Percentiles rank a stretch among this genome's conserved stretches.
Conservation (phyloP, 1,284 basidiomycete genomes). For the Rhodotorula glutinis region DNA sequence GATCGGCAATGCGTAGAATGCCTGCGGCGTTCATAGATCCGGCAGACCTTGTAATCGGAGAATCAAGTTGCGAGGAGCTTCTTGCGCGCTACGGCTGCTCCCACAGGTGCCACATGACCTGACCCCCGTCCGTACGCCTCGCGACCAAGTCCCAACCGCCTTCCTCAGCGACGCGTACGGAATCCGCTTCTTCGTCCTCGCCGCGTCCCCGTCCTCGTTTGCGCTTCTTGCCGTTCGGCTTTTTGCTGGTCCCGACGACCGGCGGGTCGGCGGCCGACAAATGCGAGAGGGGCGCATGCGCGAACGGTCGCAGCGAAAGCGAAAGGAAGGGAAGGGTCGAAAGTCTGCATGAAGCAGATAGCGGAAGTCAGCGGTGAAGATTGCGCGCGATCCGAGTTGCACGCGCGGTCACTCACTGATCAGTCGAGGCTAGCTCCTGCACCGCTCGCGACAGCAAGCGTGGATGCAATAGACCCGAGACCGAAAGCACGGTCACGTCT, state of each 20-base stretch:
- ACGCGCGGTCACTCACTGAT: too few species aligned
- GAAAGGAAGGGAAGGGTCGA: constrained; percentile 10
- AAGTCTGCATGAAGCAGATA: background rate
- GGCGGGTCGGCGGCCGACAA: constrained; percentile 5
- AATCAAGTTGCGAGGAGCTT: background rate
- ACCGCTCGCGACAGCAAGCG: background rate
- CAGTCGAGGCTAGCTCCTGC: too few species aligned
- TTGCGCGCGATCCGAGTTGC: too few species aligned
- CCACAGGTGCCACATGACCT: constrained; percentile 20
- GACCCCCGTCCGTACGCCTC: background rate
- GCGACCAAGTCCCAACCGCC: constrained; percentile 25
- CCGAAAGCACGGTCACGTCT: background rate
- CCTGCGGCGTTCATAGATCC: background rate
- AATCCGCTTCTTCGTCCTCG: constrained; percentile 34
- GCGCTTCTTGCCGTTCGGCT: constrained; percentile 33
- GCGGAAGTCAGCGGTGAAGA: background rate
- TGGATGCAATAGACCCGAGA: constrained; percentile 30
- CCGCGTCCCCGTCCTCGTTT: constrained; percentile 33
- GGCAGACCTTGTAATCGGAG: background rate
- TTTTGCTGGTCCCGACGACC: constrained; percentile 22
- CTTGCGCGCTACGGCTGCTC: constrained; percentile 4
- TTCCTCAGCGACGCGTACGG: background rate
- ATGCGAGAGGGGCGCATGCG: constrained; percentile 32
- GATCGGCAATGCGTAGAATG: background rate
- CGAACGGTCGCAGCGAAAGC: constrained; percentile 16